Percentiles rank a stretch among this genome's conserved stretches.
phyloP scores from a whole-genome alignment of 768 basidiomycete species.

The Amanita fuliginea region DNA sequence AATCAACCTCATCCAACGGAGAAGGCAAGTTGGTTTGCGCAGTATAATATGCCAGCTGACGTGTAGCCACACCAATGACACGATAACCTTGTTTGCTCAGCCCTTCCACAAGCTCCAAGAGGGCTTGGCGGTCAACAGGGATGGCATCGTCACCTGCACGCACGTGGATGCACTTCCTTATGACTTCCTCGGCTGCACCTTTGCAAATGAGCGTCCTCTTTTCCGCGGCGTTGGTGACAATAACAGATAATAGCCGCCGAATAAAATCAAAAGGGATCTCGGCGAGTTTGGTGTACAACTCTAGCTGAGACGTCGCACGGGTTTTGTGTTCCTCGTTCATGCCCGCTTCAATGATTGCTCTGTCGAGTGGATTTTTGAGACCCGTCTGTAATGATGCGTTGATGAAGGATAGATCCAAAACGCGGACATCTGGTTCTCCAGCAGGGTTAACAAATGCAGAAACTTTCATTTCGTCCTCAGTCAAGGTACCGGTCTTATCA shows the following conservation, averaged over 20 bases:
- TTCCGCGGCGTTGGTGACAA: conserved; percentile 3
- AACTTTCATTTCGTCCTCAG: conserved; percentile 11
- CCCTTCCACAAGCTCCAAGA: neutral
- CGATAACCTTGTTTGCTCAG: neutral
- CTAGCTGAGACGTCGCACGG: conserved; percentile 6
- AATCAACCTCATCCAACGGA: neutral
- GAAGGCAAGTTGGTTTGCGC: neutral
- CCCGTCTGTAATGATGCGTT: conserved; percentile 23
- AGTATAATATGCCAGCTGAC: neutral
- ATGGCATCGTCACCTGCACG: neutral
- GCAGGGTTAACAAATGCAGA: conserved; percentile 12
- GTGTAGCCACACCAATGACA: conserved; percentile 1
- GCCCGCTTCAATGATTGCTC: conserved; percentile 19
- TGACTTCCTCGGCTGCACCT: neutral
- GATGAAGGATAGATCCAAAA: conserved; percentile 17
- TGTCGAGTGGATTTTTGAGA: conserved; percentile 23
- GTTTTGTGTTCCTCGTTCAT: conserved; percentile 7
- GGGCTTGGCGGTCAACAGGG: neutral
- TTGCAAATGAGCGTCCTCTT: neutral
- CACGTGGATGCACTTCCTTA: neutral
- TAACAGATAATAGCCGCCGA: conserved; percentile 22
- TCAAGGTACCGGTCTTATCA: conserved; percentile 58
- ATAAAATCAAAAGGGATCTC: conserved; percentile 25
- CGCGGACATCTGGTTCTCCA: conserved; percentile 13
- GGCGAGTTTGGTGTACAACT: conserved; percentile 18